Evolutionary conservation across 495 filamentous ascomycete genomes (phyloP), one percentile per base, ranked within the genome.

Genomic region (Podospora conica): DNA sequence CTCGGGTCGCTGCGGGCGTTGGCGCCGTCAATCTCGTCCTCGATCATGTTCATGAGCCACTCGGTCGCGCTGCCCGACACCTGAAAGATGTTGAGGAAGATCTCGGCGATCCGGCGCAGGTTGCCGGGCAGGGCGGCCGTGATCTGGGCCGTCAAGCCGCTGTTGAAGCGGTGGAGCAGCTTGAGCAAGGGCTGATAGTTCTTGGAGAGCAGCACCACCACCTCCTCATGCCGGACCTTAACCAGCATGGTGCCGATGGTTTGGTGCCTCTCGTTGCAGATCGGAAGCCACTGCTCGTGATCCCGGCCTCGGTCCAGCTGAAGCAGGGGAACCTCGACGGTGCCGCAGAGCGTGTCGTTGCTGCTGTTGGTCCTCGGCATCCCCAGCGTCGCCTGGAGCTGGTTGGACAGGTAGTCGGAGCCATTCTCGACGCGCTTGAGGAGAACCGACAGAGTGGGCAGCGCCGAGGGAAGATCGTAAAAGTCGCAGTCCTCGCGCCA

Each of bases 401-500:
- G 79, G 58, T 80, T 77, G 40, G 68, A 74, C 11, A 82, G 75
- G 62, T 74, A 76, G 24, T 81, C 80, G 10, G 70, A 58, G 56
- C 71, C 76, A 9, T 73, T 75, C 12, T 87, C 83, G n/a, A 88
- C 75, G 68, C 83, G 86, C 74, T 96, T 98, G 58, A 98, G 76
- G 2, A 94, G 81, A 60, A 98, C 83, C n/a, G 89, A 90, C 9
- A 90, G 84, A 71, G 86, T 90, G 9, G 91, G 93, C 48, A 96
- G 74, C 9, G 91, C 84, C 0, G 91, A 83, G 3, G 95, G 92
- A 18, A 98, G 82, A 76, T 97, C 93, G 53, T 80, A 79, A 72
- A 97, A 97, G 57, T 90, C 86, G 70, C 91, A 93, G 54, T 94
- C 92, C 79, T 98, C 95, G 28, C 93, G 84, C 95, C 96, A 99